Base-by-base conservation (phyloP, 2,329 filamentous ascomycete species). In the Kalmusia sp. region DNA sequence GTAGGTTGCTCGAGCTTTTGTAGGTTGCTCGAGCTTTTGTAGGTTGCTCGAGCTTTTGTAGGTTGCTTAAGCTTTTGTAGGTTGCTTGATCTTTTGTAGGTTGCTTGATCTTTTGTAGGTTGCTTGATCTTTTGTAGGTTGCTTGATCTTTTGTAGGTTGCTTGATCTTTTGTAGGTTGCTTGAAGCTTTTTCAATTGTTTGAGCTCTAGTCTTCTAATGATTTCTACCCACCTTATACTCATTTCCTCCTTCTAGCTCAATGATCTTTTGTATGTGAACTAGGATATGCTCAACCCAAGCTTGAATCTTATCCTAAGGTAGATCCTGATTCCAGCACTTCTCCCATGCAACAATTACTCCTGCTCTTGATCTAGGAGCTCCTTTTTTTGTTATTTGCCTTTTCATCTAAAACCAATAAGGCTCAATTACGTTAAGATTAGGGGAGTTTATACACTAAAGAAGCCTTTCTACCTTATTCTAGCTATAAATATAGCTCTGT, bases 191-290 rank as follows among this genome's bases (percentile, higher is more conserved):
- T n/a, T n/a, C n/a, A n/a, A n/a, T n/a, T n/a, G n/a, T n/a, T n/a
- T n/a, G n/a, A n/a, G n/a, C n/a, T n/a, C n/a, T n/a, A n/a, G 12
- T 41, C 25, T 19, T 47, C 49, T 19, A 12, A 51, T 53, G 41
- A 19, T 22, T 21, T 28, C 55, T 49, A 11, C 54, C 54, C 31
- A 57, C 56, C 17, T 55, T 47, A 39, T 62, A 62, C 52, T 59
- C 44, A 37, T 58, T 57, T 7, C 54, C 44, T 21, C 54, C 47
- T 17, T 54, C 30, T 25, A 55, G 48, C 21, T 52, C 17, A 35
- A 59, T 51, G 24, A 62, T 62, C 52, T 56, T 46, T 19, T 57
- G n/a, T 17, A 62, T 52, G 27, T 57, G 25, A 7, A 52, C 21
- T 43, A 49, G 49, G 24, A 61, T 59, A 11, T 56, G 27, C 38